These are phyloP conservation scores for Penicillium sp. DNA, from an alignment of 2,329 filamentous ascomycete species.

Conservation along the genomic window DNA sequence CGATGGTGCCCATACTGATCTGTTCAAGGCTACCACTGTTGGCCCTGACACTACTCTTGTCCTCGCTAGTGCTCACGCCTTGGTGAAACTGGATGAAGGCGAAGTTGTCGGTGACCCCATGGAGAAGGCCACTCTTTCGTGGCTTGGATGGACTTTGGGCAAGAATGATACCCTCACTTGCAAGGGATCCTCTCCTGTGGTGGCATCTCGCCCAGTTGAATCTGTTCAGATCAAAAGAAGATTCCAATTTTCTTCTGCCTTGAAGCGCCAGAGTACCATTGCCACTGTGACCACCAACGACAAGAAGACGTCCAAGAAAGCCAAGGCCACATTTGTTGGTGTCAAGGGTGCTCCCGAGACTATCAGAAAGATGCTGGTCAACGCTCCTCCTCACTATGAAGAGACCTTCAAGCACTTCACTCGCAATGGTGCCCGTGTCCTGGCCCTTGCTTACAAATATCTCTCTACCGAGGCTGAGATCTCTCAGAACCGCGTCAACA, in stretches of 20 bases:
- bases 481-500: slow-evolving; percentile 83
- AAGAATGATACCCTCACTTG: slow-evolving; percentile 81
- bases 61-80: slow-evolving; percentile 89
- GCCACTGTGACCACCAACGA: slow-evolving; percentile 78
- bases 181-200: slow-evolving; percentile 54
- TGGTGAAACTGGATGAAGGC: slow-evolving; percentile 95
- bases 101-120: slow-evolving; percentile 98
- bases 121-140: slow-evolving; percentile 92
- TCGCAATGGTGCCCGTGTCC: slow-evolving; percentile 88
- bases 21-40: slow-evolving; percentile 72
- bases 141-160: slow-evolving; percentile 91
- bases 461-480: slow-evolving; percentile 81
- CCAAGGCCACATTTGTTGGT: slow-evolving; percentile 85
- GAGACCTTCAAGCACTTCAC: slow-evolving; percentile 99
- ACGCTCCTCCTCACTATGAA: slow-evolving; percentile 85
- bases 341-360: slow-evolving; percentile 98
- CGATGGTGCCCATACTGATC: slow-evolving; percentile 80
- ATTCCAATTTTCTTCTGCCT: slow-evolving; percentile 95
- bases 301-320: slow-evolving; percentile 72
- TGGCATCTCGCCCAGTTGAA: slow-evolving; percentile 58
- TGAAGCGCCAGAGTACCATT: slow-evolving; percentile 95
- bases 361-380: slow-evolving; percentile 87
- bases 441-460: slow-evolving; percentile 93
- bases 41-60: slow-evolving; percentile 87
- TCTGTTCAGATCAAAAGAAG: slow-evolving; percentile 92